Conservation (phyloP, 2,329 filamentous ascomycete species). For the Botrytis tulipae region DNA sequence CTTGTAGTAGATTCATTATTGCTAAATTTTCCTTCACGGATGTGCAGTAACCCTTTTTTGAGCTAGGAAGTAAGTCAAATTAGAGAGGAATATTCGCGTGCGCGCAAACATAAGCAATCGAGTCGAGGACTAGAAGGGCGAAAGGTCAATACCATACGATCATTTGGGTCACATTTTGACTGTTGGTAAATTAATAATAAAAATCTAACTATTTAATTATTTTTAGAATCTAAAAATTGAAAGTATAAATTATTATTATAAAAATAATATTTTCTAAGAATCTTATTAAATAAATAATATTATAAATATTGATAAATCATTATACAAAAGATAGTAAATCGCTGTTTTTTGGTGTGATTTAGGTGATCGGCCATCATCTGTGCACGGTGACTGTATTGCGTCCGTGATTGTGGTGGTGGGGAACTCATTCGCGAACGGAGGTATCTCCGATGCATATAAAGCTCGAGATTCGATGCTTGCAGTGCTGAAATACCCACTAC, state of each 20-base stretch:
- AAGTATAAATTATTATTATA: too few species aligned
- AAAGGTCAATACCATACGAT: not conserved
- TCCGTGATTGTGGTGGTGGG: not conserved
- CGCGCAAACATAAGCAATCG: not conserved
- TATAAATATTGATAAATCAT: too few species aligned
- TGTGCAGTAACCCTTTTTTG: not conserved
- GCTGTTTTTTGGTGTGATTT: too few species aligned
- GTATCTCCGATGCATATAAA: not conserved
- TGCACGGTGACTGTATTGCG: too few species aligned
- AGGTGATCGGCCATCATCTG: too few species aligned
- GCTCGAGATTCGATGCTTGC: not conserved
- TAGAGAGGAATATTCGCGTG: not conserved
- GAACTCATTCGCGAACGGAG: not conserved
- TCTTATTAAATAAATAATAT: too few species aligned
- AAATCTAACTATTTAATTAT: too few species aligned
- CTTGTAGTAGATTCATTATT: not conserved
- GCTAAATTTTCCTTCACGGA: not conserved
- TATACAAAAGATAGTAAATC: too few species aligned
- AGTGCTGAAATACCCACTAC: not conserved
- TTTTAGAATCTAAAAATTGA: too few species aligned
- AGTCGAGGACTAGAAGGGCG: not conserved
- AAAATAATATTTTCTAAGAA: too few species aligned
- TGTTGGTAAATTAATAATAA: not conserved
- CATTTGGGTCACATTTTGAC: not conserved
- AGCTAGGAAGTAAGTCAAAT: not conserved